Evolutionary conservation across 2,329 filamentous ascomycete genomes (phyloP).

Genomic region (Pleoardoris graminearum): DNA sequence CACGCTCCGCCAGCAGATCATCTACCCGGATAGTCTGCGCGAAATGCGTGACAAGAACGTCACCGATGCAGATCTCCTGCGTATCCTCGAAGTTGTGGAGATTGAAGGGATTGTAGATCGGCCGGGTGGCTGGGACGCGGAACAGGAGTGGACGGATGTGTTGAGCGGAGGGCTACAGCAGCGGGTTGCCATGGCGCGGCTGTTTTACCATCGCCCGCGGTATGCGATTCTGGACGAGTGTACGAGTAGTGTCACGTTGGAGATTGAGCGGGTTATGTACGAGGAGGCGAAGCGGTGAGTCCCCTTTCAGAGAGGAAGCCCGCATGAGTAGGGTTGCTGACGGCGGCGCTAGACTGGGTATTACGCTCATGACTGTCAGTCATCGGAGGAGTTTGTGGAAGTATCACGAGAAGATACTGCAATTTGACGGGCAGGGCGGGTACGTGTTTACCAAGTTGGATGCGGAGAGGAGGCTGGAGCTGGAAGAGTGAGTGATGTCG

Average conservation of each 20-base stretch:
- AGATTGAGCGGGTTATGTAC: constrained; percentile 96
- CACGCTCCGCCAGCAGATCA: constrained; percentile 92
- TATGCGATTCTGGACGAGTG: constrained; percentile 98
- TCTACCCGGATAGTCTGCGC: constrained; percentile 86
- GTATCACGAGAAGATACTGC: constrained; percentile 90
- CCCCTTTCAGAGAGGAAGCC: background rate
- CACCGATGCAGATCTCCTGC: constrained; percentile 77
- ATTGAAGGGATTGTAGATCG: constrained; percentile 81
- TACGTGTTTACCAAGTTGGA: constrained; percentile 90
- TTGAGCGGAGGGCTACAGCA: constrained; percentile 92
- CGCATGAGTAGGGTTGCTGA: background rate
- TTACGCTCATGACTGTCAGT: constrained; percentile 95
- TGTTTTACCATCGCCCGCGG: constrained; percentile 90
- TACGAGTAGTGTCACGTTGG: constrained; percentile 90
- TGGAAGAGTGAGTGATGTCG: constrained; percentile 71
- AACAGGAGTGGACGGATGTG: constrained; percentile 95
- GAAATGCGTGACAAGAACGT: constrained; percentile 85
- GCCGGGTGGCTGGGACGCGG: constrained; percentile 84
- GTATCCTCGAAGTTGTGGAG: constrained; percentile 76
- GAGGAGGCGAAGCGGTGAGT: constrained; percentile 76
- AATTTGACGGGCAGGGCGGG: constrained; percentile 93
- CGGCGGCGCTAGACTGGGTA: constrained; percentile 63
- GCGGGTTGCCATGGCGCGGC: constrained; percentile 90
- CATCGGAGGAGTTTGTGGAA: constrained; percentile 93
- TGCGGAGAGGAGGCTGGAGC: constrained; percentile 77